Percentiles rank a stretch among this genome's conserved stretches.
phyloP scores from a whole-genome alignment of 257 asterid genomes.

The Forsythia viridissima region DNA sequence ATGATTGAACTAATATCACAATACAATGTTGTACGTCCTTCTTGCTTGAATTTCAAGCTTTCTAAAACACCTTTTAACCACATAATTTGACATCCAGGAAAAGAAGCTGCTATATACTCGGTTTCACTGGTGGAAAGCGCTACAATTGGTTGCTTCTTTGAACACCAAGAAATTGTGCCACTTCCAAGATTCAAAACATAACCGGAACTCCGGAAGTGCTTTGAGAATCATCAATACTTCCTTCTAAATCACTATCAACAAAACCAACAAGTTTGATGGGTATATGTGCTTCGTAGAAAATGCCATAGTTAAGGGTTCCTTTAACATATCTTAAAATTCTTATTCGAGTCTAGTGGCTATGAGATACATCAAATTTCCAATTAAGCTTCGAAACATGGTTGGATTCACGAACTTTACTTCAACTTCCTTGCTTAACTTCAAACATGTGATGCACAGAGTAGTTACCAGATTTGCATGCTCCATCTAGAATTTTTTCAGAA shows the following conservation, averaged over 20 bases:
- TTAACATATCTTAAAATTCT: constrained; percentile 3
- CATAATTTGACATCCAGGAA: not conserved
- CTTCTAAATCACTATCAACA: not conserved
- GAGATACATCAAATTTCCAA: not conserved
- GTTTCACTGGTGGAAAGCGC: not conserved
- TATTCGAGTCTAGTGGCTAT: not conserved
- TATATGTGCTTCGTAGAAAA: constrained; percentile 1
- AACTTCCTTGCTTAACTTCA: constrained; percentile 3
- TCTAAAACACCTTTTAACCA: not conserved
- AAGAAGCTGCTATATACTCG: not conserved
- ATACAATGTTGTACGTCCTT: not conserved
- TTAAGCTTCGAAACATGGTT: not conserved
- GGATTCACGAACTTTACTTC: not conserved
- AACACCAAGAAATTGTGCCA: not conserved
- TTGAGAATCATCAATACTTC: not conserved
- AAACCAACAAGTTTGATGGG: not conserved
- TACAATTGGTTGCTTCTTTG: not conserved
- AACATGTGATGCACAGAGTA: not conserved
- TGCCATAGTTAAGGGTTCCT: not conserved
- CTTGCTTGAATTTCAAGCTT: not conserved
- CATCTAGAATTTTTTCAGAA: constrained; percentile 6
- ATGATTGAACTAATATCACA: not conserved
- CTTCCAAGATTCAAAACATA: not conserved
- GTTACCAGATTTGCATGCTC: constrained; percentile 1
- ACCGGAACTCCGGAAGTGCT: constrained; percentile 5